Base-by-base conservation (phyloP, 2,329 filamentous ascomycete species). In the Cladosporium sp. region DNA sequence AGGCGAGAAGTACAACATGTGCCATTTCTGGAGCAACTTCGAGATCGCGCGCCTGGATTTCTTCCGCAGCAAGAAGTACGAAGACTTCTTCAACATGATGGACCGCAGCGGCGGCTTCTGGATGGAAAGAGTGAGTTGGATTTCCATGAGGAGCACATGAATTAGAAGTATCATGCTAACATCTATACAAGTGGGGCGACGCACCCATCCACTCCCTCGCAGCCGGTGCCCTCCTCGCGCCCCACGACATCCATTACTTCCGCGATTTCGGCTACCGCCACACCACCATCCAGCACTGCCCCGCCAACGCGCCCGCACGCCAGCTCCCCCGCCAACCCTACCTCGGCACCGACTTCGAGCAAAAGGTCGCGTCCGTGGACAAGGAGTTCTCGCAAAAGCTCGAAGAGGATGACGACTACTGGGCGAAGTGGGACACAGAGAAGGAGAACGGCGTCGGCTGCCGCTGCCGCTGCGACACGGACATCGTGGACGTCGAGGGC, bases 21-120 rank as follows among this genome's bases (percentile, higher is more conserved):
- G 93, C 70, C 93, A 98, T 76, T 98, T 96, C 77, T 98, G 93
- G 93, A 95, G 90, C 70, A 98, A 98, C 71, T 98, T 98, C 62
- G 93, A 98, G 72, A 98, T 98, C 73, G 93, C 93, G 11, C 84
- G 85, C 55, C 80, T 98, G 56, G 86, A 89, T 73, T 98, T 90
- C 83, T 97, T 97, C 81, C 84, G 93, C 62, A 96, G 91, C 76
- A 92, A 95, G 73, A 87, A 90, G 67, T 98, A 98, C 69, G 87
- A 95, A 63, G 93, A 96, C 60, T 98, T 98, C 71, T 98, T 98
- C 71, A 79, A 96, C 65, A 95, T 95, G 86, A 96, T 98, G 92
- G 93, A 98, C 69, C 85, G 85, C 58, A 96, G 91, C 68, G 93
- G 93, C 59, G 93, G 93, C 44, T 98, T 98, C 74, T 98, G 93